These are phyloP conservation scores for Plasmodium cynomolgi DNA, from an alignment of 169 alveolate genomes.

Conservation along the genomic window DNA sequence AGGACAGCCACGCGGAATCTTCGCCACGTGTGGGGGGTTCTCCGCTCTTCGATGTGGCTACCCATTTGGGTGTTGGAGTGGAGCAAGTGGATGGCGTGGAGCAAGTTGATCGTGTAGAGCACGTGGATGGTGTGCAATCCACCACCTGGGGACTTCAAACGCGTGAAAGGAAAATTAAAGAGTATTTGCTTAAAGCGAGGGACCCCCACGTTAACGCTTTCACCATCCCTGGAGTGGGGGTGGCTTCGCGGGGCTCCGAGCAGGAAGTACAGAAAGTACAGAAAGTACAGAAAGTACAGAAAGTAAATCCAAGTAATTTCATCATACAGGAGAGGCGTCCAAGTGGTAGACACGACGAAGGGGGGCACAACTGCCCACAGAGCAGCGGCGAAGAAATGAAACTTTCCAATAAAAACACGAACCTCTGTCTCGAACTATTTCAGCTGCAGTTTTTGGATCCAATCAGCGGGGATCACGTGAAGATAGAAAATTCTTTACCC, in stretches of 20 bases:
- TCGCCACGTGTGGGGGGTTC: not conserved
- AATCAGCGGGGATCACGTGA: conserved; percentile 28
- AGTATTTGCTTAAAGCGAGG: not conserved
- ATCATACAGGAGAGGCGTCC: conserved; percentile 8
- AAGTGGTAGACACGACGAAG: not conserved
- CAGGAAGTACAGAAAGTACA: not conserved
- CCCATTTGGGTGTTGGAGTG: not conserved
- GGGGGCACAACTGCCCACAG: not conserved
- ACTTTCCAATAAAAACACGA: not conserved
- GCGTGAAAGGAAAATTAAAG: not conserved
- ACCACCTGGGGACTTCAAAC: not conserved
- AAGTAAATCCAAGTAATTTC: conserved; percentile 9
- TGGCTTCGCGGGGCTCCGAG: not conserved
- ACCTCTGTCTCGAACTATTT: conserved; percentile 64
- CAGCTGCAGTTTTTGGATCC: conserved; percentile 70
- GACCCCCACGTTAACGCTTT: conserved; percentile 12
- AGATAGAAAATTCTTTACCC: conserved; percentile 66
- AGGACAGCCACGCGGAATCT: not conserved
- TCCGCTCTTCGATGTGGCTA: not conserved
- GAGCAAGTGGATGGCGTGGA: not conserved
- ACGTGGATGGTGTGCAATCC: not conserved
- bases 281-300: not conserved
- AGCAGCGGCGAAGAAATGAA: not conserved
- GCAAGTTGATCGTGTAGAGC: not conserved
- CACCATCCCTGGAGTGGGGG: conserved; percentile 34